Conservation (phyloP, 192 early-diverging fungal species). For the Lunasporangiospora selenospora region DNA sequence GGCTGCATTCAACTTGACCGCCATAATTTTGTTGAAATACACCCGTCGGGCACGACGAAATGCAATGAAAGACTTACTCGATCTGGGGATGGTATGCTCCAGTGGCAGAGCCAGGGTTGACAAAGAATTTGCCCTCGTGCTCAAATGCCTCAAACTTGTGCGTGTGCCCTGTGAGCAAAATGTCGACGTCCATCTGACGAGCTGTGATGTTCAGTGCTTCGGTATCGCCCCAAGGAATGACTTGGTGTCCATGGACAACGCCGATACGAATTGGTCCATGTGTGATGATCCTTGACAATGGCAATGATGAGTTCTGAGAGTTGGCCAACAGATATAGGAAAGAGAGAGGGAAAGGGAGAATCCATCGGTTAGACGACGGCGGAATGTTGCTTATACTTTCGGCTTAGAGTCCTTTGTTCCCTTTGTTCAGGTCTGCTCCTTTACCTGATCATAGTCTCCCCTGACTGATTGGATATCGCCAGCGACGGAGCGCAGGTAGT, state of each 20-base stretch:
- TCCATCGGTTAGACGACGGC: too few relatives aligned
- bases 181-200: conserved; percentile 90
- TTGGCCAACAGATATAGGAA: not conserved
- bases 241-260: conserved; percentile 86
- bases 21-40: too few relatives aligned
- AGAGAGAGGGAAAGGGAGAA: not conserved
- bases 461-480: conserved; percentile 76
- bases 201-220: conserved; percentile 79
- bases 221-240: conserved; percentile 81
- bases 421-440: too few relatives aligned
- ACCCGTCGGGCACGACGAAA: too few relatives aligned
- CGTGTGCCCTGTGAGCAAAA: conserved; percentile 87
- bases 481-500: conserved; percentile 86
- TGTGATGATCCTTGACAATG: conserved; percentile 69
- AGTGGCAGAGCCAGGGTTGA: conserved; percentile 96
- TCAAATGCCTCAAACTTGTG: conserved; percentile 94
- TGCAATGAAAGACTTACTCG: conserved; percentile 28
- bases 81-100: conserved; percentile 73
- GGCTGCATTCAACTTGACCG: too few relatives aligned
- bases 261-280: conserved; percentile 72
- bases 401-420: too few relatives aligned
- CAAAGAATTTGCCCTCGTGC: conserved; percentile 89
- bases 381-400: too few relatives aligned
- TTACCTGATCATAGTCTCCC: conserved; percentile 87
- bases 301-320: conserved; percentile 56